Percentiles rank a stretch among this genome's conserved stretches.
phyloP scores from a whole-genome alignment of 2,329 filamentous ascomycete genomes.

The Phoma sp. region DNA sequence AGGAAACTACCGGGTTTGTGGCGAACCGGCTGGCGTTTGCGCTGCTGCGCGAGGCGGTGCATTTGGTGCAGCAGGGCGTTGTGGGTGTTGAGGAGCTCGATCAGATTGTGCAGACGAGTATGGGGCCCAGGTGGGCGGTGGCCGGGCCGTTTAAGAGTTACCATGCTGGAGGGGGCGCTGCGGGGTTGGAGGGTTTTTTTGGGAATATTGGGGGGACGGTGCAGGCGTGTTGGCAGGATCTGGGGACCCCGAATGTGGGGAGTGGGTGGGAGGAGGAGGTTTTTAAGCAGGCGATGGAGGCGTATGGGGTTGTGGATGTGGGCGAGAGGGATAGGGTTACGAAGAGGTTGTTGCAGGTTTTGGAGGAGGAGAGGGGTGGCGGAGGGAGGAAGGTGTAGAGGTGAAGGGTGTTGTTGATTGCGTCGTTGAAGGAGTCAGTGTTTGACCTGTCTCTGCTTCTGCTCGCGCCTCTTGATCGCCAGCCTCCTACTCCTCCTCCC shows the following conservation, averaged over 20 bases:
- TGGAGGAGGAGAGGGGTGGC: conserved; percentile 36
- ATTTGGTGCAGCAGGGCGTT: conserved; percentile 60
- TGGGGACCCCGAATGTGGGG: conserved; percentile 52
- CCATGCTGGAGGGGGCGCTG: conserved; percentile 62
- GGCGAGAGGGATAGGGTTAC: conserved; percentile 51
- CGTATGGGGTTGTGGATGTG: conserved; percentile 55
- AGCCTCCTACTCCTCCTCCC: neutral
- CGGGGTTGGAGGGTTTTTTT: conserved; percentile 60
- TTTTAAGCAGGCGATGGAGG: conserved; percentile 53
- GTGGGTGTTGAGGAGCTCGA: conserved; percentile 61
- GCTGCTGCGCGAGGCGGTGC: conserved; percentile 61
- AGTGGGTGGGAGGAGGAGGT: conserved; percentile 56
- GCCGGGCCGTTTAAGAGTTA: conserved; percentile 65
- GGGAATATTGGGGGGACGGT: conserved; percentile 63
- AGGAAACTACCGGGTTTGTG: conserved; percentile 63
- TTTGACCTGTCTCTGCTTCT: neutral
- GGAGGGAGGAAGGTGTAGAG: too few species aligned
- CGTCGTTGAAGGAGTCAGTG: too few species aligned
- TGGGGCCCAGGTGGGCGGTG: conserved; percentile 35
- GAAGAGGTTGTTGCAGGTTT: conserved; percentile 49
- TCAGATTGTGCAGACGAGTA: conserved; percentile 47
- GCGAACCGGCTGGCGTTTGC: conserved; percentile 65
- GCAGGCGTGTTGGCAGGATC: conserved; percentile 60
- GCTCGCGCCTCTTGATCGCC: neutral
- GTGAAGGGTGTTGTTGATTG: too few species aligned